A percentile compares a stretch with the other conserved stretches of the same genome.
These are phyloP conservation scores for Suhomyces maxii DNA, from an alignment of 1,139 yeast species.

Conservation along the genomic window DNA sequence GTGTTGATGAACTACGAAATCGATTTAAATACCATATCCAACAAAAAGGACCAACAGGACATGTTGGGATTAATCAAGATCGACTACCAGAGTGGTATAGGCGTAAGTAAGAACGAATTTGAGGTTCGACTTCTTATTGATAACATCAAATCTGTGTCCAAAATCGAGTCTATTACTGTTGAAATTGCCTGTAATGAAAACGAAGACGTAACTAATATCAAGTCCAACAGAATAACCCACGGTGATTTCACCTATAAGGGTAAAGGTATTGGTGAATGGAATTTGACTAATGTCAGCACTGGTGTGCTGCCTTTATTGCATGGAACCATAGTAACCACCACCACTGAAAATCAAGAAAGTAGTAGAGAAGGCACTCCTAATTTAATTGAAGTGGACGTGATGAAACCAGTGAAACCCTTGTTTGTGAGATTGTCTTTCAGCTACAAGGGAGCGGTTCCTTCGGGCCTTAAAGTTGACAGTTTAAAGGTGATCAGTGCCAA, in stretches of 20 bases:
- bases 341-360: slow-evolving; percentile 11
- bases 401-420: slow-evolving; percentile 43
- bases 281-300: slow-evolving; percentile 55
- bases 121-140: slow-evolving; percentile 65
- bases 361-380: slow-evolving; percentile 5
- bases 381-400: slow-evolving; percentile 8
- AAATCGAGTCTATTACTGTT: slow-evolving; percentile 58
- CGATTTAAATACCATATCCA: slow-evolving; percentile 40
- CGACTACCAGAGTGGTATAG: slow-evolving; percentile 62
- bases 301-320: slow-evolving; percentile 73
- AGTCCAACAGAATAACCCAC: slow-evolving; percentile 60
- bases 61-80: slow-evolving; percentile 58
- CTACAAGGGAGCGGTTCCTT: slow-evolving; percentile 71
- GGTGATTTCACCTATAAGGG: slow-evolving; percentile 67
- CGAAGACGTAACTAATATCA: slow-evolving; percentile 29
- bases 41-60: slow-evolving; percentile 19
- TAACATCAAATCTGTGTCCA: slow-evolving; percentile 49
- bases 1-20: slow-evolving; percentile 64
- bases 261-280: slow-evolving; percentile 69
- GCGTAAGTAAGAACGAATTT: slow-evolving; percentile 66
- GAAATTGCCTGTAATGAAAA: slow-evolving; percentile 42
- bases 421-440: slow-evolving; percentile 55
- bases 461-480: slow-evolving; percentile 71
- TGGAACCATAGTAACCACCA: slow-evolving; percentile 42
- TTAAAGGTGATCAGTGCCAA: slow-evolving; percentile 58